A percentile compares a stretch with the other conserved stretches of the same genome.
Conservation (phyloP, 345 rosid species). For the Aegle marmelos region DNA sequence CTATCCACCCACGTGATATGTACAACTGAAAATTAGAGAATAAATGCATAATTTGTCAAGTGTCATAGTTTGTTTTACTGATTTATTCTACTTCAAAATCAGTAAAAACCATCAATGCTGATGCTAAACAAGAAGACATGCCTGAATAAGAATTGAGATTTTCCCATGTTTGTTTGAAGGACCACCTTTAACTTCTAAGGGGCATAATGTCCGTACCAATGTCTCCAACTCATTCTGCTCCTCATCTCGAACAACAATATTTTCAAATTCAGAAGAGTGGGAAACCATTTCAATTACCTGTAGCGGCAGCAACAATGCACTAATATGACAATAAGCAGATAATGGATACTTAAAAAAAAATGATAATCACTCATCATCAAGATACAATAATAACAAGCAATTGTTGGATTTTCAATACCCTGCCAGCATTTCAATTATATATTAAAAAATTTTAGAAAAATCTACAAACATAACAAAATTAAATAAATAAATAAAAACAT, state of each 20-base stretch:
- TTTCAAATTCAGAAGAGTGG: conserved; percentile 92
- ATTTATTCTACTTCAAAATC: conserved; percentile 17
- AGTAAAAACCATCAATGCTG: conserved; percentile 16
- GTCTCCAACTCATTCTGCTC: conserved; percentile 94
- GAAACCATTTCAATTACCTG: conserved; percentile 97
- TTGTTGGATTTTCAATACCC: not conserved
- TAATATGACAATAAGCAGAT: conserved; percentile 16
- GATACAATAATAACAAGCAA: not conserved
- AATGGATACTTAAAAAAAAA: not conserved
- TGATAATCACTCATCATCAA: not conserved
- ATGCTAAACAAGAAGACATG: conserved; percentile 18
- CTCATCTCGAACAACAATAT: conserved; percentile 96
- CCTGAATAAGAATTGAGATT: conserved; percentile 97
- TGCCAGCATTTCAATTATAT: not conserved
- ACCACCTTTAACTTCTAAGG: conserved; percentile 86
- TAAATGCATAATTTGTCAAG: conserved; percentile 23
- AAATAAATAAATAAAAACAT: conserved; percentile 16
- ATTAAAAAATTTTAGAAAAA: not conserved
- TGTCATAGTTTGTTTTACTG: conserved; percentile 13
- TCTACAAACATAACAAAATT: conserved; percentile 10
- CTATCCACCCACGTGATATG: conserved; percentile 93
- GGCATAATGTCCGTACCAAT: conserved; percentile 74
- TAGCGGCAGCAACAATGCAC: conserved; percentile 12
- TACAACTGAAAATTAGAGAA: conserved; percentile 60
- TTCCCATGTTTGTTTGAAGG: conserved; percentile 95